Conservation (phyloP, 2,329 filamentous ascomycete species). For the Alternaria sp. region DNA sequence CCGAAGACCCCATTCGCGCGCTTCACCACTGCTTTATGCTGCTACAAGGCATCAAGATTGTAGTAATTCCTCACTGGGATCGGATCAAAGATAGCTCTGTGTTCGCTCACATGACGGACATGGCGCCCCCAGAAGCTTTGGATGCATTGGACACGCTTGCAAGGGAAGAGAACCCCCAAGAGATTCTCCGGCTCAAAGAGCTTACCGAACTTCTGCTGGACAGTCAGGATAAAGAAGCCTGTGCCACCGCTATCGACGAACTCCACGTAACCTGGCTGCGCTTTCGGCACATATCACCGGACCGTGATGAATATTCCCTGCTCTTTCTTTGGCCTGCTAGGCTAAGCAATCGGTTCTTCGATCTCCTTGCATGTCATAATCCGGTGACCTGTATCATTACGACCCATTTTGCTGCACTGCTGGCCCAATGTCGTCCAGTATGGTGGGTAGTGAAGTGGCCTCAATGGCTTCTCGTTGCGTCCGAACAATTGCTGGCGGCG, state of each 20-base stretch:
- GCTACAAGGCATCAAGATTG: conserved; percentile 37
- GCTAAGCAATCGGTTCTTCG: conserved; percentile 33
- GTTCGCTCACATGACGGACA: conserved; percentile 26
- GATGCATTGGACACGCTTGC: conserved; percentile 24
- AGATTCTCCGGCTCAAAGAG: conserved; percentile 35
- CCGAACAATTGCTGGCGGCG: conserved; percentile 31
- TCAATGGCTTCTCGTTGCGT: conserved; percentile 34
- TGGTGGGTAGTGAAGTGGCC: conserved; percentile 47
- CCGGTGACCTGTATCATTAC: conserved; percentile 42
- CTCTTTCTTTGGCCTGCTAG: conserved; percentile 39
- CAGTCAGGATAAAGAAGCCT: conserved; percentile 31
- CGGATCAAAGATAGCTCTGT: conserved; percentile 29
- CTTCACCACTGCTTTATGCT: conserved; percentile 44
- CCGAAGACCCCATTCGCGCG: conserved; percentile 39
- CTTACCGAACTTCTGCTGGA: conserved; percentile 34
- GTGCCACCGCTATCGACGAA: conserved; percentile 31
- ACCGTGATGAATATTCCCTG: conserved; percentile 34
- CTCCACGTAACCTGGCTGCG: conserved; percentile 34
- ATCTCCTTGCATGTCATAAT: conserved; percentile 37
- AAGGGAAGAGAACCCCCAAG: conserved; percentile 24
- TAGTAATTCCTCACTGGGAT: conserved; percentile 35
- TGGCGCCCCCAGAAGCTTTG: conserved; percentile 17
- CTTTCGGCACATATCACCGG: conserved; percentile 26
- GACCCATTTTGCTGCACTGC: conserved; percentile 37
- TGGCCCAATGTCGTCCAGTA: conserved; percentile 30